Base-by-base conservation (phyloP, 257 asterid genomes). In the Solanum paucissectum region DNA sequence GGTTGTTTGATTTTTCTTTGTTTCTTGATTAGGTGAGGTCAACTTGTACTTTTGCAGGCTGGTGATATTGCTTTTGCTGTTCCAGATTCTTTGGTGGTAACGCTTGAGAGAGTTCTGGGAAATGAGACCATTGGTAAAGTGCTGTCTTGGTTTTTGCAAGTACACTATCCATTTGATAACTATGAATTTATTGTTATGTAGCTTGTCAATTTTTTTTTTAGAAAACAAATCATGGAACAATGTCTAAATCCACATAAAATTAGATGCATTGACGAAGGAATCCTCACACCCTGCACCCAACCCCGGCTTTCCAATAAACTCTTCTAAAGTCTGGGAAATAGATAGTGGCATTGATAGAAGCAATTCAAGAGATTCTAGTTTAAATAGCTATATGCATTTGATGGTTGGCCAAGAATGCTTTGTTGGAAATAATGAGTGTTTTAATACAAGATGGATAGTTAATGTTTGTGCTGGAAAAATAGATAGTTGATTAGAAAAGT, bases 41-140 rank as follows among this genome's bases (percentile, higher is more conserved):
- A 46, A 82, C 36, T 44, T 72, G 42, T 86, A 66, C 34, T 52
- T 87, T 86, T 88, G 36, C 86, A 97, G 99, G 93, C 90, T 75
- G 99, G 99, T 66, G 99, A 96, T 89, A 87, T 95, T 81, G 99
- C 96, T 72, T 94, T 94, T 92, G 92, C 96, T 73, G 96, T 95
- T 72, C 99, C 99, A 37, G 89, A 91, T 87, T 91, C 98, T 6
- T 91, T 97, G 96, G 98, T 97, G 88, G 99, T 97, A 91, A 97
- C 99, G 12, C 93, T 97, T 71, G 99, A 96, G 92, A 93, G 98
- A 90, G 99, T 97, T 89, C 86, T 97, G 92, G 99, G 99, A 83
- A 95, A 96, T 74, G 99, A 97, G 91, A 91, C 90, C 73, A 87
- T 97, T 13, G 99, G 99, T 97, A 93, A 91, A 92, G 84, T 87